Base-by-base conservation (phyloP, 352 stramenopile genomes). In the Blastocystis hominis region DNA sequence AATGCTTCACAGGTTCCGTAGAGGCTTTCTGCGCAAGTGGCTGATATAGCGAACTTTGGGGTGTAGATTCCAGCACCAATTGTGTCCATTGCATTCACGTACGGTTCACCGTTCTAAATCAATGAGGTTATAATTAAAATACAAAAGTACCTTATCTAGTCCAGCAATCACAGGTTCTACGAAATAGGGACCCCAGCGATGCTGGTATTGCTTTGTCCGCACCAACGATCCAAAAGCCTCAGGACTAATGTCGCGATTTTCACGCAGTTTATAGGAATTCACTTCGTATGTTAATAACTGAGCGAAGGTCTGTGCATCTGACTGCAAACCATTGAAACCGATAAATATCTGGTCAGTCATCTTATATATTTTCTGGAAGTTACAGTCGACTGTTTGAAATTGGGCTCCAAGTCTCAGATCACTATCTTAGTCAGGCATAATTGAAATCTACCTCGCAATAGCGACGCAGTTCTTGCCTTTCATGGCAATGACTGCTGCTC, bases 341-440 rank as follows among this genome's bases (percentile, higher is more conserved):
- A 99, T 92, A 86, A 97, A 97, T 70, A 94, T 90, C 89, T 95
- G 95, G 91, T 98, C 94, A 69, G 92, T 95, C 90, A 99, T 95
- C 90, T 95, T 94, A 92, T 98, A 99, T 72, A 98, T 94, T 91
- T 99, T 98, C 89, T 97, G 92, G 90, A 98, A 98, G 90, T 99
- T 95, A 68, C 92, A 97, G 17, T 95, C 93, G 36, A 99, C 93
- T 3, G 97, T 99, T 91, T 98, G 94, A 53, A 92, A 92, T 91
- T 98, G 96, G 64, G 97, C 92, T 55, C 97, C 97, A 56, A 99
- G 91, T 88, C 97, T 94, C 86, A 94, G 95, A 92, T 99, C 96
- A 63, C 94, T 96, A 20, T 15, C 17, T 17, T 75, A 56, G 47
- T 5, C 66, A 62, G 42, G n/a, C 47, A 30, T 0, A 38, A 13